Evolutionary conservation across 768 basidiomycete genomes (phyloP).

Genomic region (Leccinum barrowsii): DNA sequence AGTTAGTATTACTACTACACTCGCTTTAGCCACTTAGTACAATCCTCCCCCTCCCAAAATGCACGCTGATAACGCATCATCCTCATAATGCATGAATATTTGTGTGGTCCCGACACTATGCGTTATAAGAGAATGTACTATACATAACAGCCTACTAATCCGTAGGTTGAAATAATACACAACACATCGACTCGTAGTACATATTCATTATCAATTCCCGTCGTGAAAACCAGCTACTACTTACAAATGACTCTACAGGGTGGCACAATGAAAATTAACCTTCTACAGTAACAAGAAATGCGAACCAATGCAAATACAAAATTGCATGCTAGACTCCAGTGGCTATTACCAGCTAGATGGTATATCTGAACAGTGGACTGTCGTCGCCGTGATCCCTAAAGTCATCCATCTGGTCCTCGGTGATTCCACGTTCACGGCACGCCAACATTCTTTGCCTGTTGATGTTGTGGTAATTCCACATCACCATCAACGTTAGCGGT

Average conservation of each 20-base stretch:
- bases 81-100: no score
- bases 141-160: no score
- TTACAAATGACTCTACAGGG: no score
- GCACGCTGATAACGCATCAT: no score
- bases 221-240: no score
- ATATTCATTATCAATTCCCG: no score
- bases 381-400: constrained; percentile 47
- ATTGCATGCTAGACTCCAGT: background rate
- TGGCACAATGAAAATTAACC: background rate
- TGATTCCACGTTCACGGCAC: constrained; percentile 44
- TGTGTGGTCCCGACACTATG: no score
- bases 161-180: background rate
- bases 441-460: constrained; percentile 44
- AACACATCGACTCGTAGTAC: no score
- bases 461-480: constrained; percentile 44
- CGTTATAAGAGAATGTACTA: no score
- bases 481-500: constrained; percentile 34
- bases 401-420: constrained; percentile 33
- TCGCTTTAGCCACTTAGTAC: no score
- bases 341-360: constrained; percentile 7
- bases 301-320: background rate
- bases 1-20: no score
- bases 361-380: constrained; percentile 51
- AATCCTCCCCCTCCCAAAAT: no score
- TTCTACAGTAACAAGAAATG: background rate